A percentile compares a stretch with the other conserved stretches of the same genome.
Evolutionary conservation across 306 rosid genomes (phyloP).

Genomic region (Cotoneaster glaucophyllus): DNA sequence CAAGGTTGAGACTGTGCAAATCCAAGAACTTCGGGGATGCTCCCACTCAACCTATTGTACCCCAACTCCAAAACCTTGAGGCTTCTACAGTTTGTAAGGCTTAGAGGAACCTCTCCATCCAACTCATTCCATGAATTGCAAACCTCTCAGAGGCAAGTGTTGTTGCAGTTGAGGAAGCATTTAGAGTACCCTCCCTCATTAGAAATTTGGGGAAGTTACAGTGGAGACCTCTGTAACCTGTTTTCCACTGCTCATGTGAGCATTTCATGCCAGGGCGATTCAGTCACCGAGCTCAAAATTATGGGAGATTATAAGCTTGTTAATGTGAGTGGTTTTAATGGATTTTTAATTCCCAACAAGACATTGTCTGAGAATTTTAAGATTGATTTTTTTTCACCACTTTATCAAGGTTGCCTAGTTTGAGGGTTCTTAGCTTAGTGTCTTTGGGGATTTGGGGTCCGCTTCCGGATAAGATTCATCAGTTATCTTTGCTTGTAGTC

Average conservation of each 20-base stretch:
- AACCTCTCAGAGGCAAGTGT: conserved; percentile 46
- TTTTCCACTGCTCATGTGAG: conserved; percentile 41
- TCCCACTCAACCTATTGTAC: too few relatives aligned
- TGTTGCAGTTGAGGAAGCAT: conserved; percentile 59
- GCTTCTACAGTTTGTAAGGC: too few relatives aligned
- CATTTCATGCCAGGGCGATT: conserved; percentile 52
- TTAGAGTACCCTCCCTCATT: conserved; percentile 64
- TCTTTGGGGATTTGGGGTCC: conserved; percentile 84
- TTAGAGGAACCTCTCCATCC: too few relatives aligned
- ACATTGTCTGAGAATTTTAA: conserved; percentile 64
- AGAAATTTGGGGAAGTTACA: conserved; percentile 39
- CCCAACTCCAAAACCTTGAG: too few relatives aligned
- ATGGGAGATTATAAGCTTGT: conserved; percentile 53
- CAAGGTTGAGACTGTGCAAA: too few relatives aligned
- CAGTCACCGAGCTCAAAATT: conserved; percentile 63
- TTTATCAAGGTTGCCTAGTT: conserved; percentile 55
- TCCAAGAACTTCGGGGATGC: too few relatives aligned
- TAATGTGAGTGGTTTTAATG: conserved; percentile 42
- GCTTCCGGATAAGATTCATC: conserved; percentile 70
- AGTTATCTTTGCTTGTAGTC: conserved; percentile 58
- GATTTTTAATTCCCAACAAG: conserved; percentile 53
- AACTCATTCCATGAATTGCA: conserved; percentile 53
- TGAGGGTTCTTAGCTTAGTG: conserved; percentile 73
- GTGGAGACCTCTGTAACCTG: conserved; percentile 46
- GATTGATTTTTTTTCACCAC: conserved; percentile 67